Evolutionary conservation across 164 flowering plant genomes (phyloP), one percentile per base, ranked within the genome.

Genomic region (Cinnamomum chago): DNA sequence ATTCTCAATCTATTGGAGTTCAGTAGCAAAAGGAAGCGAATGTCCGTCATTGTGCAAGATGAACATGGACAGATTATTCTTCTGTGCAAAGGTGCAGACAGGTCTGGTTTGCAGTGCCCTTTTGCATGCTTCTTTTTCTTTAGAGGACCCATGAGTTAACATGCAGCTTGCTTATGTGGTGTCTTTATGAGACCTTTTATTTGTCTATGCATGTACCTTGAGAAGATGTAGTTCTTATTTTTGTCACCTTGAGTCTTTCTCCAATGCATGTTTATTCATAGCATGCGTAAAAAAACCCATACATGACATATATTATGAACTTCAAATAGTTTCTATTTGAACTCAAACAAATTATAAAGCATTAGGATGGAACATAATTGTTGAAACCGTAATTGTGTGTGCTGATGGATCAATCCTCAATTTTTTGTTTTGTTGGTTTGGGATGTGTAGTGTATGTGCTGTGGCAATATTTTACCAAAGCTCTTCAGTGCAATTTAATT

Each of bases 1-100:
- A 64, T 94, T 79, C 89, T 94, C 70, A 89, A 87, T 82, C 58
- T 92, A 70, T 79, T 96, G 85, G 97, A 96, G 58, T 96, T 94
- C 79, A 93, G 87, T 60, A 96, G 99, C 90, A 89, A 94, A 82
- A 82, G 99, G 71, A 96, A 96, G 85, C 81, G 99, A 68, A 96
- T 96, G 99, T 86, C 98, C 70, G 96, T 94, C 2, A 91, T 96
- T 73, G 90, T 92, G 72, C 85, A 75, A 72, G 93, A 91, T 82
- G 94, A 87, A 77, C 88, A 89, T 40, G 98, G 95, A 2, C 85
- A 91, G 82, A 86, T 94, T 82, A 79, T 91, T 78, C 93, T 94
- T 71, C 77, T 96, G 20, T 94, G 97, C 87, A 96, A 96, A 87
- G 99, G 99, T 72, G 99, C 99, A 75, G 98, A 96, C 89, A 96